phyloP scores from a whole-genome alignment of 441 rosid species.

The Macaranga tanarius region DNA sequence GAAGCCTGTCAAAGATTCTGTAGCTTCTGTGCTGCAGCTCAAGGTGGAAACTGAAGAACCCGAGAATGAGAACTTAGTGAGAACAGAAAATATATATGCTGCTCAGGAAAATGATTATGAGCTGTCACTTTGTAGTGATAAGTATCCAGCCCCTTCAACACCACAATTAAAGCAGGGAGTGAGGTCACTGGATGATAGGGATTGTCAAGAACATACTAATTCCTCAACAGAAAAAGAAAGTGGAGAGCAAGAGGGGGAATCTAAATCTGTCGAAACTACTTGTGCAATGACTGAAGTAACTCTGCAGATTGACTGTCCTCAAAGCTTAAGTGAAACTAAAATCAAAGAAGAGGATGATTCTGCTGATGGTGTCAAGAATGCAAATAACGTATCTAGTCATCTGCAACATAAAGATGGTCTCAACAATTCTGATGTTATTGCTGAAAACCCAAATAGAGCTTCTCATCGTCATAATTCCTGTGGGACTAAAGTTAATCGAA shows the following conservation, averaged over 20 bases:
- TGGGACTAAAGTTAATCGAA: constrained; percentile 50
- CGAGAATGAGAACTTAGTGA: constrained; percentile 26
- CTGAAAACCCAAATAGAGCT: constrained; percentile 35
- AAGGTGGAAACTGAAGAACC: constrained; percentile 33
- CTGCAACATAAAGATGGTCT: constrained; percentile 30
- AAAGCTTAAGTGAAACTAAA: constrained; percentile 24
- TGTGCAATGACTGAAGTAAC: constrained; percentile 36
- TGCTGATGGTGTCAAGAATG: constrained; percentile 37
- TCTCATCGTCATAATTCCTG: constrained; percentile 41
- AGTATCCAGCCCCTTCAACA: constrained; percentile 83
- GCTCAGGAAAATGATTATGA: constrained; percentile 38
- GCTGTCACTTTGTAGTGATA: constrained; percentile 41
- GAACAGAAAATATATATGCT: constrained; percentile 30
- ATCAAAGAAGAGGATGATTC: constrained; percentile 59
- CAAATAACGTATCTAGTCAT: constrained; percentile 22
- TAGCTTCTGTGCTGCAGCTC: constrained; percentile 55
- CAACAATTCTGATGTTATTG: constrained; percentile 20
- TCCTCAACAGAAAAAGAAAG: constrained; percentile 57
- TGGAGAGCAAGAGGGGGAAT: constrained; percentile 69
- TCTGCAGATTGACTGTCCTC: constrained; percentile 31
- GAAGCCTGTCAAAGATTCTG: constrained; percentile 72
- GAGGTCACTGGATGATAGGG: constrained; percentile 58
- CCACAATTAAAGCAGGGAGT: constrained; percentile 67
- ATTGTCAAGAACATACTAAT: constrained; percentile 64
- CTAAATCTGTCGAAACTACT: constrained; percentile 89